Evolutionary conservation across 805 yeast genomes (phyloP), one percentile per base, ranked within the genome.

Genomic region (Saccharomycopsis capsularis): DNA sequence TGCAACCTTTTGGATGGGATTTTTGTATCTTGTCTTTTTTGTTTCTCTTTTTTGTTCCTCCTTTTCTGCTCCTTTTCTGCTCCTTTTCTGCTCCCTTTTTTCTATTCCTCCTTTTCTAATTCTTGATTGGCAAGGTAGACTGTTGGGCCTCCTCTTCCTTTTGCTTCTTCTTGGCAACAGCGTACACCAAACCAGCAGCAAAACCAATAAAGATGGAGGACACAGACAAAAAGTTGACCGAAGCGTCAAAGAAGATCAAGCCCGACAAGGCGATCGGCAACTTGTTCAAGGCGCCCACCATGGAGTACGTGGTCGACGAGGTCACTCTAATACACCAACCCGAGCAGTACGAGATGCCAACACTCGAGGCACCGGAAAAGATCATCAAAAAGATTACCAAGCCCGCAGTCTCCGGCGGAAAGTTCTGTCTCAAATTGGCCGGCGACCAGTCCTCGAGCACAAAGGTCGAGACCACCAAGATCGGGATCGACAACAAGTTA

Each of bases 271-370:
- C 99, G 63, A 93, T 88, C 64, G 99, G 99, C 61, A 93, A 81
- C 73, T 93, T 93, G 80, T 93, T 93, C 68, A 93, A 79, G 48
- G 99, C 99, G 68, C 99, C 99, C 52, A 93, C 98, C 99, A 93
- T 93, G 47, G 96, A 88, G 74, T 93, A 93, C 48, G 99, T 93
- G 48, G 99, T 93, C 24, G 98, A 90, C 21, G 97, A 88, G 40
- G 99, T 93, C 56, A 93, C 98, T 73, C 99, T 87, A 57, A 93
- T 95, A 79, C 99, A 93, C 99, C 99, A 93, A 54, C 97, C 99
- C 11, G 98, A 89, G 69, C 96, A 88, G 79, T 93, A 93, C 40
- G 98, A 91, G 66, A 93, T 93, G 72, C 95, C 97, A 47, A 93
- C 95, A 29, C 97, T 84, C 40, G 95, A 83, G 59, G 86, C 78